These are phyloP conservation scores for Sarocladium strictum DNA, from an alignment of 2,329 filamentous ascomycete genomes.

Conservation along the genomic window DNA sequence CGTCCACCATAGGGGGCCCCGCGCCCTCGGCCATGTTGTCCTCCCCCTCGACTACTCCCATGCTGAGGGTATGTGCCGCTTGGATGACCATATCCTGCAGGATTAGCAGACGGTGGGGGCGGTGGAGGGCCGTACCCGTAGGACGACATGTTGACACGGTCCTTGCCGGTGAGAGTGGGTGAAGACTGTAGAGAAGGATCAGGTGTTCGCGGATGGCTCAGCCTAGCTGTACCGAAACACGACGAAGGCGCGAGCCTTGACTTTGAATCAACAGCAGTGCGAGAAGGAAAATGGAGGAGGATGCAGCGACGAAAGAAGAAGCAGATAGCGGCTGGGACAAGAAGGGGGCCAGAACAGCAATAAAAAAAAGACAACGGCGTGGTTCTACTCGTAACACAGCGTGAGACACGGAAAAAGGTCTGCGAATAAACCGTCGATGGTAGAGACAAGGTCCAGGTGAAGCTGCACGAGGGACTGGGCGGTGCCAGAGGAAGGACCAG, in stretches of 20 bases:
- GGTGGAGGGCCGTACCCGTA: slow-evolving; percentile 52
- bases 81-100: slow-evolving; percentile 33
- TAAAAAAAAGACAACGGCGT: neutral
- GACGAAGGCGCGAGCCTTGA: too few species aligned
- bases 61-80: slow-evolving; percentile 16
- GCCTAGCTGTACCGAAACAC: slow-evolving; percentile 5
- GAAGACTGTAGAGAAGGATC: neutral
- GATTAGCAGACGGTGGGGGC: slow-evolving; percentile 32
- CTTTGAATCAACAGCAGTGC: neutral
- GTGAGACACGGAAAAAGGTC: neutral
- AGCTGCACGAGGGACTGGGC: neutral
- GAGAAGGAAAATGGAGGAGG: neutral
- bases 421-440: neutral
- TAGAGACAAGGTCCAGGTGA: neutral
- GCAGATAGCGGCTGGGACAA: neutral
- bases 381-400: slow-evolving; percentile 1
- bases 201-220: neutral
- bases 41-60: slow-evolving; percentile 30
- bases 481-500: neutral
- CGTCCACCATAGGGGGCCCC: slow-evolving; percentile 17
- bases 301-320: neutral
- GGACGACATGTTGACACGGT: slow-evolving; percentile 33
- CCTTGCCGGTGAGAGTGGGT: neutral
- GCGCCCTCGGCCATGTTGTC: slow-evolving; percentile 31
- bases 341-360: neutral